Conservation (phyloP, 225 moss, liverwort and hornwort genomes). For the Physcomitrium patens region DNA sequence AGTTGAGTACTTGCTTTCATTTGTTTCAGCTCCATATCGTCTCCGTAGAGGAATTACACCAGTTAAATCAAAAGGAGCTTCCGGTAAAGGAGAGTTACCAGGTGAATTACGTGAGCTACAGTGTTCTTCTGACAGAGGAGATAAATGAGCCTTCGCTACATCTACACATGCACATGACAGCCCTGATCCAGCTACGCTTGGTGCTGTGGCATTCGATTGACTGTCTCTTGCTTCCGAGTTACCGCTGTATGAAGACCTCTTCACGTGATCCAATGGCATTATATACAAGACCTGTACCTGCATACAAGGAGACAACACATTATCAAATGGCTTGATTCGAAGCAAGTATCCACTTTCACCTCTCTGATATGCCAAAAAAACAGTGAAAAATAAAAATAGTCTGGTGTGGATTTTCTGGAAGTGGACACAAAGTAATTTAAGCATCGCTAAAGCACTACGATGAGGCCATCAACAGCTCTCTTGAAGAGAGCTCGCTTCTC, state of each 20-base stretch:
- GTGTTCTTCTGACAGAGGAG: slow-evolving; percentile 63
- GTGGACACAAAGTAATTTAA: no score
- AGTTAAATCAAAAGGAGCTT: slow-evolving; percentile 33
- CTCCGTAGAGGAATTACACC: slow-evolving; percentile 73
- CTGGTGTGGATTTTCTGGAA: no score
- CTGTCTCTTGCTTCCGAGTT: slow-evolving; percentile 39
- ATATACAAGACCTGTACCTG: slow-evolving; percentile 69
- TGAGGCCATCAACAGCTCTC: slow-evolving; percentile 23
- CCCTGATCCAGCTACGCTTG: slow-evolving; percentile 57
- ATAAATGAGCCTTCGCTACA: slow-evolving; percentile 70
- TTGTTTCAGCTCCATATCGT: slow-evolving; percentile 69
- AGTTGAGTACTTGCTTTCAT: slow-evolving; percentile 41
- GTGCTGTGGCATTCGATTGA: slow-evolving; percentile 42
- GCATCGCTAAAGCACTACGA: not conserved
- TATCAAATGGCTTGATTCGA: slow-evolving; percentile 5
- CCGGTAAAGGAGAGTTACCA: slow-evolving; percentile 53
- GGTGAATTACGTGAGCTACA: slow-evolving; percentile 48
- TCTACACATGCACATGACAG: slow-evolving; percentile 82
- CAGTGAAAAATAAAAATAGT: no score
- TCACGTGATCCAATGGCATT: slow-evolving; percentile 56
- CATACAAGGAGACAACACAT: slow-evolving; percentile 12
- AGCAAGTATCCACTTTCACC: slow-evolving; percentile 10
- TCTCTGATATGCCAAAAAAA: not conserved
- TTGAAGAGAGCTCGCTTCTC: slow-evolving; percentile 1
- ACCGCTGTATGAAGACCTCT: slow-evolving; percentile 41